Evolutionary conservation across 345 rosid genomes (phyloP).

Genomic region (Pistacia vera): DNA sequence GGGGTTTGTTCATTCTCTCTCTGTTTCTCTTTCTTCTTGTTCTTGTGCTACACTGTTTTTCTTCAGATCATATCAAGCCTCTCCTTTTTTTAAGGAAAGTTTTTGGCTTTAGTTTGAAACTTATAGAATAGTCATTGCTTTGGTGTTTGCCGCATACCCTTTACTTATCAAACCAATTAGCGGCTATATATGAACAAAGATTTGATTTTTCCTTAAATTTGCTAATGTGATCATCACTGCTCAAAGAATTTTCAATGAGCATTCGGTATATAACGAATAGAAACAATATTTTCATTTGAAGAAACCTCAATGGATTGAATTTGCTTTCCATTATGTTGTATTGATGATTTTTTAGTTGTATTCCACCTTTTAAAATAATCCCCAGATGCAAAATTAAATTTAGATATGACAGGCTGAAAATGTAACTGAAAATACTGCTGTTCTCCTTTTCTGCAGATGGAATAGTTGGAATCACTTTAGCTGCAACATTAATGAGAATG

Average conservation of each 20-base stretch:
- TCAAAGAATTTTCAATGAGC: background rate
- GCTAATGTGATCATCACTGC: background rate
- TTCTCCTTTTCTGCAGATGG: slow-evolving; percentile 58
- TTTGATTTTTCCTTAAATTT: background rate
- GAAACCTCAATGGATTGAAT: background rate
- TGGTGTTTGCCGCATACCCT: background rate
- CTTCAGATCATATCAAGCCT: background rate
- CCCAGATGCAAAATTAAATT: background rate
- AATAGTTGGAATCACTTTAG: slow-evolving; percentile 93
- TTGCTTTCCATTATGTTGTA: background rate
- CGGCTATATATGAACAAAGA: background rate
- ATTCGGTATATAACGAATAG: background rate
- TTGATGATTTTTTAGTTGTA: background rate
- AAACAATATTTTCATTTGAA: background rate
- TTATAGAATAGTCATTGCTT: too few relatives aligned
- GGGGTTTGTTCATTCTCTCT: slow-evolving; percentile 44
- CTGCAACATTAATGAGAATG: slow-evolving; percentile 63
- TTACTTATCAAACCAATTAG: background rate
- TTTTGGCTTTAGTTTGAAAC: background rate
- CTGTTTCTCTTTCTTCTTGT: background rate
- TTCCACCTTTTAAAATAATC: background rate
- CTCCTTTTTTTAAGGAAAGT: background rate
- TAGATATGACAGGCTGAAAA: background rate
- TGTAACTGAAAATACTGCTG: background rate
- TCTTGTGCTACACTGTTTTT: background rate